Conservation (phyloP, 352 stramenopile genomes). For the Peronosclerospora sorghi region DNA sequence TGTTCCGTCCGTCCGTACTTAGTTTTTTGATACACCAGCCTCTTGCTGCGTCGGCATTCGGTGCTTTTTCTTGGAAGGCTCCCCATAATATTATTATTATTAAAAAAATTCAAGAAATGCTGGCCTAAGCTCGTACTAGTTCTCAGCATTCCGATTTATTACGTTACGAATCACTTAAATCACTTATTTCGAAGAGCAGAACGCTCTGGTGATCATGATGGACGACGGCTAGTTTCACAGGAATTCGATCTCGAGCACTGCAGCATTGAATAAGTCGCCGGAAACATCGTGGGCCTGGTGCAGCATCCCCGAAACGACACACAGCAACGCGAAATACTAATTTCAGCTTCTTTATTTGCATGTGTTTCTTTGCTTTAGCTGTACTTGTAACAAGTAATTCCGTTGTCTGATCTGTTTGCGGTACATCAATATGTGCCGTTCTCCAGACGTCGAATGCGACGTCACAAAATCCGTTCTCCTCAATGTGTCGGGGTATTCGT, state of each 20-base stretch:
- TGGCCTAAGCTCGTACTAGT: too few relatives aligned
- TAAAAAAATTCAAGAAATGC: too few relatives aligned
- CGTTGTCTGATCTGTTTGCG: not conserved
- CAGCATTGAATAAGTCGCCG: slow-evolving; percentile 4
- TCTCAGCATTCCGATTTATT: too few relatives aligned
- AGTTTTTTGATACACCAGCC: slow-evolving; percentile 21
- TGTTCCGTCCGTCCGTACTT: slow-evolving; percentile 21
- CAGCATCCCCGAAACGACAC: slow-evolving; percentile 28
- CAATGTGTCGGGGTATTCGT: slow-evolving; percentile 14
- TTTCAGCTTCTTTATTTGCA: slow-evolving; percentile 24
- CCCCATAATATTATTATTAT: too few relatives aligned
- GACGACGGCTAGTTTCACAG: slow-evolving; percentile 55
- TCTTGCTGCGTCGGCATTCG: slow-evolving; percentile 4
- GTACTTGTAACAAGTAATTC: not conserved
- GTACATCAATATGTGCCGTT: slow-evolving; percentile 9
- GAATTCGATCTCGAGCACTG: slow-evolving; percentile 10
- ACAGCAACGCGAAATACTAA: slow-evolving; percentile 52
- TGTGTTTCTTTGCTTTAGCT: slow-evolving; percentile 20
- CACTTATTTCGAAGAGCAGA: slow-evolving; percentile 50
- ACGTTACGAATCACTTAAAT: too few relatives aligned
- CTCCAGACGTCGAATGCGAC: slow-evolving; percentile 59
- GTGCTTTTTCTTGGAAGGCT: too few relatives aligned
- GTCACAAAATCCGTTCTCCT: slow-evolving; percentile 2
- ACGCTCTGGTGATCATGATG: slow-evolving; percentile 42
- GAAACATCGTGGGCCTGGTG: slow-evolving; percentile 20